Evolutionary conservation across 208 protist species (phyloP), one percentile per base, ranked within the genome.

Genomic region (Phytomonas sp.): DNA sequence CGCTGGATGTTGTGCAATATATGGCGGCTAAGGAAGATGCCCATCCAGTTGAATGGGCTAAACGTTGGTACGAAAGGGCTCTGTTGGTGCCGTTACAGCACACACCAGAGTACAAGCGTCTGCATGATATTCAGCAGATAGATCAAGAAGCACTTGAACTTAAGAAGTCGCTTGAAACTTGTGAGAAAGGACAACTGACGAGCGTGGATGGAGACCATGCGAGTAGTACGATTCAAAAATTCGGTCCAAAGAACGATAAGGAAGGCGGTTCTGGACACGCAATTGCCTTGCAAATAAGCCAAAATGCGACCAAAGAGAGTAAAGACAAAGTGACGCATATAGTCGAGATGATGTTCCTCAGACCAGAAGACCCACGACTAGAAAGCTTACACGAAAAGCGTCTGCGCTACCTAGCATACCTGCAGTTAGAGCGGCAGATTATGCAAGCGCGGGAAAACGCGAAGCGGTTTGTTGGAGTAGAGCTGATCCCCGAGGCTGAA

Each of bases 371-470:
- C 68, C 73, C 78, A 26, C 75, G 88, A 6, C 75, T 94, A 46
- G 66, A 82, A 68, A 83, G 75, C 4, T 51, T 91, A 62, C 85
- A 94, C 65, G 88, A 94, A 79, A 79, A 83, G 71, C 80, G 89
- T 17, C 83, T 95, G 46, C 77, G 83, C 30, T 92, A 95, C 78
- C 67, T 95, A 32, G 89, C 89, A 17, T 91, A 92, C 70, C 65
- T 92, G 62, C 87, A 93, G 72, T 87, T 95, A 85, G 83, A 92
- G 71, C 71, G 83, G 20, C 89, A 95, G 72, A 95, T 95, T 51
- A 76, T 77, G 40, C 81, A 85, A 72, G 82, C 85, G 13, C 79
- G 89, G 15, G 81, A 81, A 43, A 92, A 95, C 64, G 84, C 89
- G 30, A 77, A 74, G 46, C 69, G 77, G 17, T 95, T 92, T 53